These are phyloP conservation scores for Dioszegia crocea DNA, from an alignment of 768 basidiomycete species.

Conservation along the genomic window DNA sequence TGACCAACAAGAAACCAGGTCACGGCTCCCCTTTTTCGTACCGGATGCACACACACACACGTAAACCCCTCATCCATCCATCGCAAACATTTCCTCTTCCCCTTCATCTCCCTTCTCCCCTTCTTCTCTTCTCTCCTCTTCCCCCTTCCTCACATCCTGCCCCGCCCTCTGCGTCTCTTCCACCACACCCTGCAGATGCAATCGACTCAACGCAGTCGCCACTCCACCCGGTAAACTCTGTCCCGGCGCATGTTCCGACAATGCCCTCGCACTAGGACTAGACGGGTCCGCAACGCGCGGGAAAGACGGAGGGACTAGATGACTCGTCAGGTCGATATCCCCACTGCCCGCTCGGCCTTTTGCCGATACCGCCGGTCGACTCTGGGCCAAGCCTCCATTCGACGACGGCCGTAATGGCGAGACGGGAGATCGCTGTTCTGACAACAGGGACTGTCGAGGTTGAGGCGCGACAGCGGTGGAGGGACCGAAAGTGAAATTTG, in stretches of 20 bases:
- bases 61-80: constrained; percentile 12
- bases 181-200: constrained; percentile 60
- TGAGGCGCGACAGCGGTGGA: constrained; percentile 14
- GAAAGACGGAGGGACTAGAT: constrained; percentile 24
- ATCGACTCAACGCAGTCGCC: constrained; percentile 81
- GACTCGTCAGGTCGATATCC: constrained; percentile 9
- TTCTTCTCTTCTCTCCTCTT: not conserved
- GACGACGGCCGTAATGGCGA: not conserved
- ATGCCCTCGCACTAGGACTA: constrained; percentile 65
- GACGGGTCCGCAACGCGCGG: constrained; percentile 24
- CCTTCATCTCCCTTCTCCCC: constrained; percentile 10
- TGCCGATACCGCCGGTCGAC: not conserved
- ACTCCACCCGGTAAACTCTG: constrained; percentile 88
- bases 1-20: too few species aligned
- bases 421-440: constrained; percentile 14
- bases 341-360: not conserved
- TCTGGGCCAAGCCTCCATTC: not conserved
- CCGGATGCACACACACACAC: too few species aligned
- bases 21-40: too few species aligned
- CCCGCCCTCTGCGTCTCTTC: not conserved
- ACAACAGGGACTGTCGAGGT: constrained; percentile 26
- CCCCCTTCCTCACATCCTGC: not conserved
- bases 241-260: constrained; percentile 83
- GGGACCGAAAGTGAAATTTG: constrained; percentile 24
- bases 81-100: constrained; percentile 16